Conservation (phyloP, 73 alveolate genomes). For the Tetrahymena malaccensis region DNA sequence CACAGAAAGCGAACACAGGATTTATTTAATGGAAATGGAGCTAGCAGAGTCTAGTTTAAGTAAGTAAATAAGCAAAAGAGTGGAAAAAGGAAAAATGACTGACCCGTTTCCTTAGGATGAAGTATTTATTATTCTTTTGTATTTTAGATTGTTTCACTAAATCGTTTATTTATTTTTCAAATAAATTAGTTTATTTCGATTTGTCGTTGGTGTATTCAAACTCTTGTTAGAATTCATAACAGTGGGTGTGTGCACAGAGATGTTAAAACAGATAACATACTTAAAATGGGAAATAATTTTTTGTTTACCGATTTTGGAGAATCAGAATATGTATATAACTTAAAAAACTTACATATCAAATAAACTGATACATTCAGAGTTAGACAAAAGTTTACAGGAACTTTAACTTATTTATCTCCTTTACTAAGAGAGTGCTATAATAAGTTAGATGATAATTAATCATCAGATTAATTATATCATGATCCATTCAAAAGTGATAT, state of each 20-base stretch:
- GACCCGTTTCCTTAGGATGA: background rate
- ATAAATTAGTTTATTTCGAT: background rate
- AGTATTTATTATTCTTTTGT: background rate
- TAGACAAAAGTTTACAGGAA: background rate
- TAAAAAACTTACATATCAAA: background rate
- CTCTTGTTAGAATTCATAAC: background rate
- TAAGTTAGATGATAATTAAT: background rate
- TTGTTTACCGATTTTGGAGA: background rate
- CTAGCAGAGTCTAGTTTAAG: background rate
- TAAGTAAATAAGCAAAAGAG: background rate
- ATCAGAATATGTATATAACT: background rate
- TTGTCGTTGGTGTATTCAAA: background rate
- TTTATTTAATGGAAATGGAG: background rate
- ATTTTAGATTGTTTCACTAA: background rate
- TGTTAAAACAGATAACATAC: background rate
- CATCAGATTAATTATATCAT: background rate
- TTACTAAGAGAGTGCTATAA: background rate
- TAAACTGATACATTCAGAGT: background rate
- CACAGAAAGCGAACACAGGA: background rate
- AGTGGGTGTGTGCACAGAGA: background rate
- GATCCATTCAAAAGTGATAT: background rate
- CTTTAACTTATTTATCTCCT: background rate
- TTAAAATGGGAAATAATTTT: background rate
- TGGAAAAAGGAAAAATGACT: background rate
- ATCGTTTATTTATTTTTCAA: background rate